Evolutionary conservation across 352 stramenopile genomes (phyloP).

Genomic region (Phytopythium kandeliae): DNA sequence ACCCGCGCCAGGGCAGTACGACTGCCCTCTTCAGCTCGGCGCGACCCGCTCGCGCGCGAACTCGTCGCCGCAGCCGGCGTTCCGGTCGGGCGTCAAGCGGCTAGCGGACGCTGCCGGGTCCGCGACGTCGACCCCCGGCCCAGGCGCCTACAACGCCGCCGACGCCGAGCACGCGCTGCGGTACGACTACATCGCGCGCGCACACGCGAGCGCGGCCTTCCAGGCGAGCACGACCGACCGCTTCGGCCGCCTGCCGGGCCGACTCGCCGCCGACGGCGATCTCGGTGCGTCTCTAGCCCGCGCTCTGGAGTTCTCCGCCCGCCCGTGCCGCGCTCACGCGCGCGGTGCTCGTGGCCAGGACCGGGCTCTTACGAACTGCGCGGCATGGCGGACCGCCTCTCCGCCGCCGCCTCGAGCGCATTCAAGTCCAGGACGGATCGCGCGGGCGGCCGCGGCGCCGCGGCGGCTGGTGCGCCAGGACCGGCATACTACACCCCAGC

Average conservation of each 20-base stretch:
- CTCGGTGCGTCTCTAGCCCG: constrained; percentile 22
- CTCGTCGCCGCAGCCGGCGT: constrained; percentile 38
- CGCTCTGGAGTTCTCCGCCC: background rate
- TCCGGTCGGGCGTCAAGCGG: constrained; percentile 60
- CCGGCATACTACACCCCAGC: constrained; percentile 63
- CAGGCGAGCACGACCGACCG: constrained; percentile 43
- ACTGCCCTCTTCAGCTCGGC: constrained; percentile 53
- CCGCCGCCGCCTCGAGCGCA: constrained; percentile 16
- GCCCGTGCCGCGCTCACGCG: constrained; percentile 3
- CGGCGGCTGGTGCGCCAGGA: constrained; percentile 23
- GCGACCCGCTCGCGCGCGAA: constrained; percentile 11
- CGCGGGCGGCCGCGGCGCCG: constrained; percentile 3
- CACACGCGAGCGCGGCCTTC: constrained; percentile 62
- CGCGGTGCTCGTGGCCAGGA: constrained; percentile 20
- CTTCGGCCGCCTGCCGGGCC: constrained; percentile 40
- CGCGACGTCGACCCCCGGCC: constrained; percentile 30
- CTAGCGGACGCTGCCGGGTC: constrained; percentile 19
- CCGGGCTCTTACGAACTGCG: constrained; percentile 48
- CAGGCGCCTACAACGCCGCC: constrained; percentile 63
- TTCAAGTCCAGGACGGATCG: constrained; percentile 40
- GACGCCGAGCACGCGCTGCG: constrained; percentile 54
- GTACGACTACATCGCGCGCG: constrained; percentile 58
- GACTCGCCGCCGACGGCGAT: constrained; percentile 30
- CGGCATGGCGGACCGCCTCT: constrained; percentile 15
- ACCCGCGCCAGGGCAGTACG: constrained; percentile 64